phyloP scores from a whole-genome alignment of 2,329 filamentous ascomycete genomes.

The Chaetothyriales sp. region DNA sequence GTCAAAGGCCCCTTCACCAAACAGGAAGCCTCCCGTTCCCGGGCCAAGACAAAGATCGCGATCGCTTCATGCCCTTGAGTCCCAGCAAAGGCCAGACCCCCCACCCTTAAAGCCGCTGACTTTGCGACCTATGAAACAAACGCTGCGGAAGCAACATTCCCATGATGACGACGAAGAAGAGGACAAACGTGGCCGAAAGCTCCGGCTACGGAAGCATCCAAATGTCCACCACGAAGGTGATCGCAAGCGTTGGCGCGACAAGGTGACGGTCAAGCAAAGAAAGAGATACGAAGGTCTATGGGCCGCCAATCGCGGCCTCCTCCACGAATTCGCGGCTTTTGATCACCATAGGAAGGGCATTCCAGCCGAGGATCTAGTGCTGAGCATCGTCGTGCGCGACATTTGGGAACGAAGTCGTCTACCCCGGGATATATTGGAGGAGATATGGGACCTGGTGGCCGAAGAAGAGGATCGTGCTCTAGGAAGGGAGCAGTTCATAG shows the following conservation, averaged over 20 bases:
- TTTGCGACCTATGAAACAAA: constrained; percentile 24
- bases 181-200: constrained; percentile 22
- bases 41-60: constrained; percentile 27
- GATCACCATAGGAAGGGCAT: constrained; percentile 4
- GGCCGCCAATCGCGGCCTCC: constrained; percentile 35
- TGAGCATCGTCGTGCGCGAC: constrained; percentile 34
- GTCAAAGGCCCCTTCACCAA: constrained; percentile 25
- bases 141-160: constrained; percentile 25
- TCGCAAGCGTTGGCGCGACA: constrained; percentile 32
- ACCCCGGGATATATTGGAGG: constrained; percentile 25
- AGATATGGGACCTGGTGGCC: constrained; percentile 34
- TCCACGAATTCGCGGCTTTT: constrained; percentile 19
- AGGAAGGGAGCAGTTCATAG: constrained; percentile 34
- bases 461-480: constrained; percentile 21
- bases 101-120: constrained; percentile 7
- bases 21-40: constrained; percentile 24
- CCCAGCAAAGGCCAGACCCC: constrained; percentile 14
- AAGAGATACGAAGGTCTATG: constrained; percentile 39
- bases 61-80: constrained; percentile 23
- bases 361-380: constrained; percentile 20
- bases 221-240: constrained; percentile 37
- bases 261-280: constrained; percentile 31
- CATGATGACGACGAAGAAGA: constrained; percentile 26
- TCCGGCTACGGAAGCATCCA: constrained; percentile 31
- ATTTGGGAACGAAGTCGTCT: constrained; percentile 37